These are phyloP conservation scores for Tolypocladium capitatum DNA, from an alignment of 2,329 filamentous ascomycete species.

Conservation along the genomic window DNA sequence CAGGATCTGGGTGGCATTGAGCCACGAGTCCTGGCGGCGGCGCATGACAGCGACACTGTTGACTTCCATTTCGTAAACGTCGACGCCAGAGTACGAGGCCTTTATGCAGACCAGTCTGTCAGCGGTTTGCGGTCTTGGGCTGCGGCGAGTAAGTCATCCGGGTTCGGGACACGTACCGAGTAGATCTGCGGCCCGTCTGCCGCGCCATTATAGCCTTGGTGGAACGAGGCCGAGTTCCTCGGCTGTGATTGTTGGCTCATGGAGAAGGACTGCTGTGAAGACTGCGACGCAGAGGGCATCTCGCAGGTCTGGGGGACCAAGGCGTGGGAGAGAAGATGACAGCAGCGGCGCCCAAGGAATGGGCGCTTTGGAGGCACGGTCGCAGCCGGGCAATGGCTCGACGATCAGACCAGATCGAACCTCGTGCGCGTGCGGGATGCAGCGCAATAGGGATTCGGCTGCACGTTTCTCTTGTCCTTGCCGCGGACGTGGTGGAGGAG, in stretches of 20 bases:
- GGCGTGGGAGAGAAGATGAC: not conserved
- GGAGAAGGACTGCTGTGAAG: slow-evolving; percentile 42
- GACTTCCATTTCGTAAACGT: slow-evolving; percentile 98
- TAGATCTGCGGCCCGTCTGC: slow-evolving; percentile 44
- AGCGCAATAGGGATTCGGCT: not conserved
- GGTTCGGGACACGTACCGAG: slow-evolving; percentile 31
- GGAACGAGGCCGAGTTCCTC: slow-evolving; percentile 23
- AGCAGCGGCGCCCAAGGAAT: not conserved
- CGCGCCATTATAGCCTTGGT: slow-evolving; percentile 18
- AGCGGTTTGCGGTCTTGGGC: not conserved
- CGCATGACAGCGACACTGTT: slow-evolving; percentile 92
- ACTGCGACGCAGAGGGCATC: slow-evolving; percentile 33
- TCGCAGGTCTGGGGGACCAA: not conserved
- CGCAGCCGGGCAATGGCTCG: not conserved
- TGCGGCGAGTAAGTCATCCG: not conserved
- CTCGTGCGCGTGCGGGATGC: not conserved
- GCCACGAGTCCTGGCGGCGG: slow-evolving; percentile 83
- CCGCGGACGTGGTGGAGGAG: not conserved
- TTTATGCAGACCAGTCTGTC: slow-evolving; percentile 13
- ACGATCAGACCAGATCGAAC: not conserved
- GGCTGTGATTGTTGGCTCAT: slow-evolving; percentile 42
- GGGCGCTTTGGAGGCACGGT: not conserved
- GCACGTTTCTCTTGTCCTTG: not conserved
- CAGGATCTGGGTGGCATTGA: slow-evolving; percentile 96
- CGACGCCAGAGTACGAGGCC: slow-evolving; percentile 89